Evolutionary conservation across 2,329 filamentous ascomycete species (phyloP), one percentile per base, ranked within the genome.

Genomic region (Passalora sequoiae): DNA sequence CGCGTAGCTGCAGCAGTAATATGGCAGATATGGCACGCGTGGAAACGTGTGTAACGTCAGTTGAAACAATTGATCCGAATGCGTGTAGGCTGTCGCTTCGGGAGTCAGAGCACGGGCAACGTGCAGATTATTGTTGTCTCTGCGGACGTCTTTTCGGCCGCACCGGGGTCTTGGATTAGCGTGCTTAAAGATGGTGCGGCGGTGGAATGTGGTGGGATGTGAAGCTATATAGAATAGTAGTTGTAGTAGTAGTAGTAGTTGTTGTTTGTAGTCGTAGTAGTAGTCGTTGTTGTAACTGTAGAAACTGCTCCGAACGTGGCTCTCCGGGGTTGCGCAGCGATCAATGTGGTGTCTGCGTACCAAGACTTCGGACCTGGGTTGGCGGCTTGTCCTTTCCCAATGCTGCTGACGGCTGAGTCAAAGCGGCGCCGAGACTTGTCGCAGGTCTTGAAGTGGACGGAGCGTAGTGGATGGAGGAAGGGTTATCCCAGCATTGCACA

Each of bases 1-100:
- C 19, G 33, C 33, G 33, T 36, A 36, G 33, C 33, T 36, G 33
- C 33, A 36, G 33, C 17, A 13, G 32, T 20, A 36, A 36, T 36
- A 36, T 24, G 32, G 32, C 32, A 21, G 33, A 24, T 36, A 36
- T 36, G 10, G 33, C 33, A 21, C 17, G 20, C 20, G 20, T 36
- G 19, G 20, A 36, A 12, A n/a, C 20, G 33, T 15, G 33, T 33
- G 30, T 19, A 19, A 33, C 30, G 9, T 17, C 15, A 12, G 13
- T 12, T 19, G 30, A 33, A 33, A 33, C 30, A n/a, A n/a, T n/a
- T n/a, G n/a, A n/a, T n/a, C n/a, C n/a, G n/a, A n/a, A n/a, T n/a
- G n/a, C n/a, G n/a, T n/a, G n/a, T n/a, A n/a, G 30, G 17, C 30
- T 5, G 30, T 8, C 6, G 13, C 10, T 33, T 15, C 30, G 30